Percentiles rank a stretch among this genome's conserved stretches.
Conservation (phyloP, 331 rosid genomes). For the Malus hybrid region DNA sequence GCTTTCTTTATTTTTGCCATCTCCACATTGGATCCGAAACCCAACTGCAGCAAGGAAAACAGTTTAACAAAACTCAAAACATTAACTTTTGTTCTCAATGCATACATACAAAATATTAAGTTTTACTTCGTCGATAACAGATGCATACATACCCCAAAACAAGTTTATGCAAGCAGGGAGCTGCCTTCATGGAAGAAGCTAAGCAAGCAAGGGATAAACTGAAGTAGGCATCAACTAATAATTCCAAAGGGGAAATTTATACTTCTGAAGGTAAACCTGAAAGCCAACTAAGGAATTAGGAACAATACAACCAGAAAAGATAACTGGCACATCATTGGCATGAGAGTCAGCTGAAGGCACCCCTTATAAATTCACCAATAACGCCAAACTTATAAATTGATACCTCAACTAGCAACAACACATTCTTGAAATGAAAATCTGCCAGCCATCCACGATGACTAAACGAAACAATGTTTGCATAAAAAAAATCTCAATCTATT, state of each 20-base stretch:
- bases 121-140: no score
- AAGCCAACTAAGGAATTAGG: neutral
- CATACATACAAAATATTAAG: no score
- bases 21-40: no score
- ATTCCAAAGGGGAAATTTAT: neutral
- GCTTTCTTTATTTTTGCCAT: no score
- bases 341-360: neutral
- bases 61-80: neutral
- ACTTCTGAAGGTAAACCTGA: neutral
- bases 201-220: neutral
- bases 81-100: neutral
- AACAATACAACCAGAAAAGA: neutral
- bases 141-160: neutral
- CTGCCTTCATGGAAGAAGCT: neutral
- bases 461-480: neutral
- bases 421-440: neutral
- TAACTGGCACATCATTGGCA: neutral
- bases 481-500: neutral
- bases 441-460: neutral
- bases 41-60: no score
- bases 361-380: neutral
- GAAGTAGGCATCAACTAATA: neutral
- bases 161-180: conserved; percentile 3
- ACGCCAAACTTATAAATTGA: neutral
- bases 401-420: neutral